These are phyloP conservation scores for Labyrinthula sp. DNA, from an alignment of 352 stramenopile genomes.

Conservation along the genomic window DNA sequence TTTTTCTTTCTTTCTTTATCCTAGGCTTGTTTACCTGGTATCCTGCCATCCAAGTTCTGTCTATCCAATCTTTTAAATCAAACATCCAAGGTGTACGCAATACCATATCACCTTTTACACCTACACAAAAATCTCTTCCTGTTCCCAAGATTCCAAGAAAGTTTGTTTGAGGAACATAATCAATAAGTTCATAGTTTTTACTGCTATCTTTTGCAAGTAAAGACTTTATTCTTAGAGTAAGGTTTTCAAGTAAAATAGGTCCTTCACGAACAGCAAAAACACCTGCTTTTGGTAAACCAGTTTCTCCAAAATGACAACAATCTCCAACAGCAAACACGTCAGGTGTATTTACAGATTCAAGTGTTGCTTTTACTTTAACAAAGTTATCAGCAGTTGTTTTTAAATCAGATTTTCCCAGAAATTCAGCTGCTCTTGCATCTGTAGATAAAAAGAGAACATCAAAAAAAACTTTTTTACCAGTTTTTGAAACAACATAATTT, in stretches of 20 bases:
- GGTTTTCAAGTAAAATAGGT: constrained; percentile 37
- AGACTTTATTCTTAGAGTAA: constrained; percentile 30
- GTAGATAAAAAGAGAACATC: constrained; percentile 44
- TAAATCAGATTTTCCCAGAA: constrained; percentile 30
- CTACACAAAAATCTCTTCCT: constrained; percentile 41
- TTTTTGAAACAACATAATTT: no score
- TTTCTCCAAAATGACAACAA: constrained; percentile 35
- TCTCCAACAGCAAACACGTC: constrained; percentile 44
- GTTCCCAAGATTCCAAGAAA: constrained; percentile 46
- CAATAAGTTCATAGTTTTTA: constrained; percentile 1
- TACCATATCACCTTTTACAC: constrained; percentile 32
- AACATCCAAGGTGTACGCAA: constrained; percentile 40
- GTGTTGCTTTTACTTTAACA: constrained; percentile 29
- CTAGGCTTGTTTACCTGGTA: constrained; percentile 35
- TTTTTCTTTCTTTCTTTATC: constrained; percentile 30
- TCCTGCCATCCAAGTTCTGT: constrained; percentile 41
- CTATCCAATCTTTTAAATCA: constrained; percentile 45
- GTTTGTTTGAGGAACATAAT: constrained; percentile 29
- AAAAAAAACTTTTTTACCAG: constrained; percentile 30
- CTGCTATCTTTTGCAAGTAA: not conserved
- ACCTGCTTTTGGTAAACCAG: constrained; percentile 41
- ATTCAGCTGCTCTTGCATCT: constrained; percentile 33
- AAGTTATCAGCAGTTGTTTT: constrained; percentile 27
- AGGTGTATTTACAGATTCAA: constrained; percentile 21
- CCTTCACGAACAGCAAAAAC: constrained; percentile 48